Base-by-base conservation (phyloP, 1,139 yeast species). In the Pneumocystis carinii region DNA sequence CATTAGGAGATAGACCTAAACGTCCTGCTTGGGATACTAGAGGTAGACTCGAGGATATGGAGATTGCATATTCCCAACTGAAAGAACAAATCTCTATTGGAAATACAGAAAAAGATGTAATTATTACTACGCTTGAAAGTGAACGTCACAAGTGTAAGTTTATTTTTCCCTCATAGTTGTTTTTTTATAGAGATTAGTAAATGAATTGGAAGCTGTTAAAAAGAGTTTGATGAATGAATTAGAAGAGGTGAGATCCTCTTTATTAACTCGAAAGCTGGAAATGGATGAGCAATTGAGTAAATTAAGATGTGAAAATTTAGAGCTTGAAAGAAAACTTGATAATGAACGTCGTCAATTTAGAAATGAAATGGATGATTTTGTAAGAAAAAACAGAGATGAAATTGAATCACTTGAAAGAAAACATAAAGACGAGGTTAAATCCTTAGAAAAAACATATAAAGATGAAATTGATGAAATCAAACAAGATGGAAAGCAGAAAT, bases 11-110 rank as follows among this genome's bases (percentile, higher is more conserved):
- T 48, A 19, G 32, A 12, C 55, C 55, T 24, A 48, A 48, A 19
- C 66, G 66, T 17, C 60, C 62, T 17, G 62, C 67, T 10, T 66
- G 68, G 68, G 68, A 67, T 39, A 59, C 68, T n/a, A 62, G 65
- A 36, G 68, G 66, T 4, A 48, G 69, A 27, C 61, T 67, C 7
- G 69, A 67, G n/a, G 64, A 59, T n/a, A 64, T 67, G 63, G 68
- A 66, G 35, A 59, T 59, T 15, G 64, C 63, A 12, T 66, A 62
- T 41, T 59, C 59, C n/a, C 64, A 61, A 17, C n/a, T 66, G 24
- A 42, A 53, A 59, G 48, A 56, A 24, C 60, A 63, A 32, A 56
- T 66, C 27, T 57, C 59, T 7, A 39, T 57, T 37, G 55, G 55
- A 6, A 48, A 48, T 48, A 24, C 55, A 8, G 55, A 48, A 24